Conservation (phyloP, 2,329 filamentous ascomycete species). For the Trichoderma sp. region DNA sequence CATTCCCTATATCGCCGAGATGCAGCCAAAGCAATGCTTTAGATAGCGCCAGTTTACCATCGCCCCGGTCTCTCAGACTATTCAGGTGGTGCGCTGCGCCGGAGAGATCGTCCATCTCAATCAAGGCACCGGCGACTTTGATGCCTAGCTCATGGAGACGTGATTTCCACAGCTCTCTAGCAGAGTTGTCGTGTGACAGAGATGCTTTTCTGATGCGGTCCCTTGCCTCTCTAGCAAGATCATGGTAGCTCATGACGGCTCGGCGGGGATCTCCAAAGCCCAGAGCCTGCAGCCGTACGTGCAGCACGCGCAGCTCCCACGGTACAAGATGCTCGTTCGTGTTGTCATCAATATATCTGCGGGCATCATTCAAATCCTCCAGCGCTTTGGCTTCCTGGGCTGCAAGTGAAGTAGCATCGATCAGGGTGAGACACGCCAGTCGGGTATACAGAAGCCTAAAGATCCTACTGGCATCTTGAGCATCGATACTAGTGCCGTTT, state of each 20-base stretch:
- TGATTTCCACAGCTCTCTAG: slow-evolving; percentile 64
- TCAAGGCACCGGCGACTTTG: slow-evolving; percentile 61
- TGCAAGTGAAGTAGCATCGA: slow-evolving; percentile 68
- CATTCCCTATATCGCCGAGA: slow-evolving; percentile 71
- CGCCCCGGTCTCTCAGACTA: slow-evolving; percentile 46
- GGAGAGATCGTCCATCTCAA: slow-evolving; percentile 85
- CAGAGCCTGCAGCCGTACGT: slow-evolving; percentile 78
- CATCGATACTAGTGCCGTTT: slow-evolving; percentile 41
- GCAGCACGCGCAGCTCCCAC: slow-evolving; percentile 81
- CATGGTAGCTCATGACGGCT: slow-evolving; percentile 87
- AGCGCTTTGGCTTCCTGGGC: slow-evolving; percentile 64
- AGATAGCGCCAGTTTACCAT: slow-evolving; percentile 44
- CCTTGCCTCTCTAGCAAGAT: slow-evolving; percentile 76
- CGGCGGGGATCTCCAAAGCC: slow-evolving; percentile 81
- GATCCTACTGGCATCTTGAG: slow-evolving; percentile 62
- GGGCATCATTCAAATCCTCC: slow-evolving; percentile 57
- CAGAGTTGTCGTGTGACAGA: slow-evolving; percentile 48
- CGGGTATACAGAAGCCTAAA: slow-evolving; percentile 78
- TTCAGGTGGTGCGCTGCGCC: slow-evolving; percentile 73
- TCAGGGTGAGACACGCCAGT: slow-evolving; percentile 76
- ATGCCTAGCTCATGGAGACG: slow-evolving; percentile 74
- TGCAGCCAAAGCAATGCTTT: slow-evolving; percentile 71
- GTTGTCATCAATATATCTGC: slow-evolving; percentile 54
- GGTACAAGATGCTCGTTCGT: slow-evolving; percentile 68
- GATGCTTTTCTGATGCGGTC: slow-evolving; percentile 51